Conservation (phyloP, 1,284 basidiomycete species). For the Tremellales sp. region DNA sequence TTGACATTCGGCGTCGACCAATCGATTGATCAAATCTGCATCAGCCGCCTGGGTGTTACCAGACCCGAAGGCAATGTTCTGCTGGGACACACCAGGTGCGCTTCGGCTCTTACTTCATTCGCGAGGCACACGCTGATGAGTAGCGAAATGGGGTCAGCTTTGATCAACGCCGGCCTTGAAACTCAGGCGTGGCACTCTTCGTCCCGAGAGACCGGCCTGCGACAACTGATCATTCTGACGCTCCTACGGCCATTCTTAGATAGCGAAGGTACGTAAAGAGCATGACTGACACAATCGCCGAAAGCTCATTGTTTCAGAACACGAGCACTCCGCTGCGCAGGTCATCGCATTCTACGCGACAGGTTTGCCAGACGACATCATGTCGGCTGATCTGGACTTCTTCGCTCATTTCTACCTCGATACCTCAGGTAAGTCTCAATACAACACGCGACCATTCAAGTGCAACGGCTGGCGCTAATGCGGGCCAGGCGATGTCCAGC, state of each 20-base stretch:
- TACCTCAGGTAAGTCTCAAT: constrained; percentile 61
- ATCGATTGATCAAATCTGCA: constrained; percentile 66
- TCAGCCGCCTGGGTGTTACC: constrained; percentile 29
- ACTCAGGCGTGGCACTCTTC: constrained; percentile 61
- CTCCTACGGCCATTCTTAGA: constrained; percentile 66
- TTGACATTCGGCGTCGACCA: constrained; percentile 52
- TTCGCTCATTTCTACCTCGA: constrained; percentile 73
- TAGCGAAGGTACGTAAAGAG: constrained; percentile 57
- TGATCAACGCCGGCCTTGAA: constrained; percentile 49
- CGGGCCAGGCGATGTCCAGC: constrained; percentile 61
- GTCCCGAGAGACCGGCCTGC: constrained; percentile 57
- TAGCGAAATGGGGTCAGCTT: no score
- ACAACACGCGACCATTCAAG: constrained; percentile 1
- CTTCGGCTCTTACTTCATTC: neutral
- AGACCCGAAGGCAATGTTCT: constrained; percentile 33
- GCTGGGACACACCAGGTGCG: neutral
- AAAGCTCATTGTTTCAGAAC: constrained; percentile 51
- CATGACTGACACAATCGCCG: neutral
- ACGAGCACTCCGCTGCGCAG: constrained; percentile 61
- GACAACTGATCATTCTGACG: constrained; percentile 63
- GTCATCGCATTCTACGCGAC: constrained; percentile 73
- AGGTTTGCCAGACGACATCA: constrained; percentile 59
- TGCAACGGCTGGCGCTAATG: neutral
- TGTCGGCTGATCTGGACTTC: constrained; percentile 64
- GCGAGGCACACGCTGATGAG: neutral